A percentile compares a stretch with the other conserved stretches of the same genome.
These are phyloP conservation scores for Phaffomyces opuntiae DNA, from an alignment of 805 yeast species.

Conservation along the genomic window DNA sequence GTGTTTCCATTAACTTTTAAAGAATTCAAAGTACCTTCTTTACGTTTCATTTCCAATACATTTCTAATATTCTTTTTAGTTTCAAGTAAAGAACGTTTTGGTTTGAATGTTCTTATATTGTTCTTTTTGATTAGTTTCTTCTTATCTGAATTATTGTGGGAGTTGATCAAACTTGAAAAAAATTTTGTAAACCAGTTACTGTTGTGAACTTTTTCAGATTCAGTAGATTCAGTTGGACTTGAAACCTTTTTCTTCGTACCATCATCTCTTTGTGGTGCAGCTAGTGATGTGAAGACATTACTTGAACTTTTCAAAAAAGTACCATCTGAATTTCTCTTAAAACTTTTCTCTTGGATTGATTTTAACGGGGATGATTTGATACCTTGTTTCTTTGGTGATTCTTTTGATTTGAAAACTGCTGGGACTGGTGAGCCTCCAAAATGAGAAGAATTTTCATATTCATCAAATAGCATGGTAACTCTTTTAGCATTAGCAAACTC, in stretches of 20 bases:
- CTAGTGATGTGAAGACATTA: constrained; percentile 17
- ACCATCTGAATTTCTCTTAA: constrained; percentile 11
- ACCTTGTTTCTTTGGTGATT: constrained; percentile 5
- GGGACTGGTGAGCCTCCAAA: constrained; percentile 4
- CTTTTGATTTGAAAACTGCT: not conserved
- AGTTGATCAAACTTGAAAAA: constrained; percentile 22
- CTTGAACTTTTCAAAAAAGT: constrained; percentile 12
- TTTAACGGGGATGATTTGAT: constrained; percentile 17
- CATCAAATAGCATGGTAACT: constrained; percentile 24
- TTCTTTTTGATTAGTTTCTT: constrained; percentile 4
- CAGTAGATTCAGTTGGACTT: constrained; percentile 3
- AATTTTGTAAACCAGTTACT: constrained; percentile 34
- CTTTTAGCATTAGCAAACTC: constrained; percentile 20
- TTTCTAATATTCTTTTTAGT: constrained; percentile 25
- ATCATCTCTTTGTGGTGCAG: constrained; percentile 7
- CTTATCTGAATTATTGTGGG: constrained; percentile 9
- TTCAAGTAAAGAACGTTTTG: constrained; percentile 13
- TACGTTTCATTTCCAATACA: constrained; percentile 37
- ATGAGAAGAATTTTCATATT: constrained; percentile 3
- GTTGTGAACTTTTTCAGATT: constrained; percentile 19
- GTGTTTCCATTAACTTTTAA: constrained; percentile 37
- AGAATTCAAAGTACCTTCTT: constrained; percentile 44
- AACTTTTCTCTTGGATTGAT: constrained; percentile 17
- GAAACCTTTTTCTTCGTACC: not conserved
- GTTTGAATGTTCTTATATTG: constrained; percentile 8